phyloP scores from a whole-genome alignment of 2,329 filamentous ascomycete genomes.

The Trichophyton benhamiae region DNA sequence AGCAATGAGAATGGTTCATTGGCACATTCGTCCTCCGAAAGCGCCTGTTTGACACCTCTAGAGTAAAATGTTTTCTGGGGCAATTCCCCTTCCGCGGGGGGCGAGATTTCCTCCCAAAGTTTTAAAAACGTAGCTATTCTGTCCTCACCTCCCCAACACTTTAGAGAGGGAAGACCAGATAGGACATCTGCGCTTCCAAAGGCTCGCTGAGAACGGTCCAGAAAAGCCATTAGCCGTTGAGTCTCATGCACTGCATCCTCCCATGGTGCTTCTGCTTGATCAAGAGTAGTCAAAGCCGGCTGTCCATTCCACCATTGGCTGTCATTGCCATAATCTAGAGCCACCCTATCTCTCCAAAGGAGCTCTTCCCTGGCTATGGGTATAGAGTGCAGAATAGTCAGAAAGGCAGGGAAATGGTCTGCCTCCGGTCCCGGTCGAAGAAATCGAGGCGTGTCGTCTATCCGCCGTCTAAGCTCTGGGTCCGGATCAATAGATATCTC shows the following conservation, averaged over 20 bases:
- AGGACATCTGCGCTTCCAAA: constrained; percentile 47
- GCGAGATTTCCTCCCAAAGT: constrained; percentile 38
- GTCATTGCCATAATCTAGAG: constrained; percentile 43
- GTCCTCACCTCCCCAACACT: constrained; percentile 21
- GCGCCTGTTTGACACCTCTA: constrained; percentile 28
- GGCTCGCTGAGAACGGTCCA: constrained; percentile 45
- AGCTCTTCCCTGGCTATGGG: constrained; percentile 47
- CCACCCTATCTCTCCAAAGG: constrained; percentile 35
- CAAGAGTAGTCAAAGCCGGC: constrained; percentile 23
- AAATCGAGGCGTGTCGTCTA: constrained; percentile 42
- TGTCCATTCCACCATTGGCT: constrained; percentile 52
- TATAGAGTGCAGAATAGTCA: constrained; percentile 52
- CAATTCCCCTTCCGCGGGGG: constrained; percentile 30
- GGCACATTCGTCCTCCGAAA: constrained; percentile 20
- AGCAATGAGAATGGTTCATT: constrained; percentile 29
- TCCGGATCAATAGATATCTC: constrained; percentile 46
- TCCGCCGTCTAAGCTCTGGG: constrained; percentile 38
- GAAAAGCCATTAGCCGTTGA: constrained; percentile 50
- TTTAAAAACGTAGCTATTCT: constrained; percentile 36
- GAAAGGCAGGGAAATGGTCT: constrained; percentile 44
- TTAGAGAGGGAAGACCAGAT: constrained; percentile 13
- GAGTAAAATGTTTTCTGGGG: constrained; percentile 38
- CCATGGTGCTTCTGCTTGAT: constrained; percentile 14
- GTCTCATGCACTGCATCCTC: constrained; percentile 43
- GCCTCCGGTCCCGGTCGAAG: constrained; percentile 43